These are phyloP conservation scores for Hericium alpestre DNA, from an alignment of 768 basidiomycete genomes.

Conservation along the genomic window DNA sequence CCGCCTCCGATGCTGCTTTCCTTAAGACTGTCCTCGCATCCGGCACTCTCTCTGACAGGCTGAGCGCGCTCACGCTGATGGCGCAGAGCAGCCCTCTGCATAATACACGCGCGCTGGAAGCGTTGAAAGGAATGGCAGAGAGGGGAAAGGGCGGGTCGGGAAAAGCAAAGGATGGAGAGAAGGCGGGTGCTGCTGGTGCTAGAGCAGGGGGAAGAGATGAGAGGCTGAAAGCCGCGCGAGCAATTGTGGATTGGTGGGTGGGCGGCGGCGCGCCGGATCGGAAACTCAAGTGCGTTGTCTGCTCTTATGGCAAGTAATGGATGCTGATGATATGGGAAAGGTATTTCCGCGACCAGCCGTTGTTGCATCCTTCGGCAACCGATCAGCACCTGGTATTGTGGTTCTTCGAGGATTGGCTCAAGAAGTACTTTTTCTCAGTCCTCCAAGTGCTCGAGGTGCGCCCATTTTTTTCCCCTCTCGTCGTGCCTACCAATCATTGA, in stretches of 20 bases:
- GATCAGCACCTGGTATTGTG: constrained; percentile 70
- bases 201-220: constrained; percentile 62
- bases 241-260: constrained; percentile 95
- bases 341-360: constrained; percentile 84
- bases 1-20: constrained; percentile 70
- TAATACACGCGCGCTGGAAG: constrained; percentile 71
- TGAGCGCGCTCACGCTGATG: constrained; percentile 82
- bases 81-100: constrained; percentile 84
- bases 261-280: constrained; percentile 83
- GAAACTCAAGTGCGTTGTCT: constrained; percentile 64
- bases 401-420: constrained; percentile 96
- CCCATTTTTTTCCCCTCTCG: neutral
- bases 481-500: no score
- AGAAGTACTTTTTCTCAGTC: constrained; percentile 90
- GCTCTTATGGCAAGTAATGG: neutral
- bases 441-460: constrained; percentile 83
- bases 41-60: constrained; percentile 85
- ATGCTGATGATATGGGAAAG: constrained; percentile 27
- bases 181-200: neutral
- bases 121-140: constrained; percentile 66
- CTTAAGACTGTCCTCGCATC: constrained; percentile 75
- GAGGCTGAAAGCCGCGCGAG: constrained; percentile 79
- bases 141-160: constrained; percentile 64
- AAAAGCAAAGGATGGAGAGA: constrained; percentile 4
- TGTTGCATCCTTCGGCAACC: constrained; percentile 49